Base-by-base conservation (phyloP, 768 basidiomycete genomes). In the Candolleomyces eurysporus region DNA sequence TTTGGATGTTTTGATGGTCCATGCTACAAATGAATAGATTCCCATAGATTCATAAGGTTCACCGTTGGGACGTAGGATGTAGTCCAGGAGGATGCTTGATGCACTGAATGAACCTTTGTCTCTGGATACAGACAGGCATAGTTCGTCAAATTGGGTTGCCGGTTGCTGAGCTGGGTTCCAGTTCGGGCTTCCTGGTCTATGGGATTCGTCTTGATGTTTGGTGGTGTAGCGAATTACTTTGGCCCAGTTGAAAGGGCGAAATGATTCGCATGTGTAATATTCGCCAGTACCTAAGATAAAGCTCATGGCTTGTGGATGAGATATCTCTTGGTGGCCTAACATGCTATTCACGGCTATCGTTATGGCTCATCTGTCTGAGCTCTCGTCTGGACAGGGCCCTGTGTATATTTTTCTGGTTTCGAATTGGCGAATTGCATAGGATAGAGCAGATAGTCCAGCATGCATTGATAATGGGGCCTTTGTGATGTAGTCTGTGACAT, bases 271-370 rank as follows among this genome's bases (percentile, higher is more conserved):
- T 3, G 43, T 17, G 40, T 42, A 42, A 10, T 45, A 10, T 17
- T 53, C 52, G 26, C 71, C 72, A 0, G 66, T 61, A 0, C 69
- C 72, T 0, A 72, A 51, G 0, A 73, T 21, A 32, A 72, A 72
- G 22, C 69, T 71, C 67, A 71, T 65, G 0, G 73, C 70, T 40
- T 73, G 72, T 2, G 68, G 70, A 8, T 71, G 69, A 0, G 73
- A 75, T 0, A 73, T 56, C 22, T 75, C 73, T 17, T 72, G 67
- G 0, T 53, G 40, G 0, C 62, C 64, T 59, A 73, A 5, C 55
- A 57, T 57, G 17, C 55, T 57, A 40, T 57, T 57, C 6, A 57
- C 19, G 3, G 55, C 55, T 13, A 43, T 42, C 0, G 55, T 57
- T 13, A 57, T 46, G 19, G 36, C 36, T 67, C 56, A 60, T 0